Percentiles rank a stretch among this genome's conserved stretches.
These are phyloP conservation scores for Podospora pseudopauciseta DNA, from an alignment of 495 filamentous ascomycete genomes.

Conservation along the genomic window DNA sequence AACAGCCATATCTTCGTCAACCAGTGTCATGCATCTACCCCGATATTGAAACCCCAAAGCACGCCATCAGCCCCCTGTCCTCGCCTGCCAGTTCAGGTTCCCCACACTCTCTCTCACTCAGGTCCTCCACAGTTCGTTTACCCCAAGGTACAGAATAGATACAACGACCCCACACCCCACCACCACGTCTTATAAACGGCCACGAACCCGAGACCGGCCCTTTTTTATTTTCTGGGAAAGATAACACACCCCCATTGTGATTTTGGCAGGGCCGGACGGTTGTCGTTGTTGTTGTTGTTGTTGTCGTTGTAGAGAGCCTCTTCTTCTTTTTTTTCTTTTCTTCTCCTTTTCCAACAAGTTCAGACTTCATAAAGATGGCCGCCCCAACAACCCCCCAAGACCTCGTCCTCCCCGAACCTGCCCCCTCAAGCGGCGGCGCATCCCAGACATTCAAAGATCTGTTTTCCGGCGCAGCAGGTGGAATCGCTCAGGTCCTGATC, in stretches of 20 bases:
- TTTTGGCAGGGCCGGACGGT: not conserved
- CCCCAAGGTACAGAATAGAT: not conserved
- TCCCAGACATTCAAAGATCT: conserved; percentile 80
- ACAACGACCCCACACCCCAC: not conserved
- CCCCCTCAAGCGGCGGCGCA: not conserved
- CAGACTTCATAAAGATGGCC: not conserved
- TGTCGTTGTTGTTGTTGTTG: no score
- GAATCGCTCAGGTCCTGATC: conserved; percentile 89
- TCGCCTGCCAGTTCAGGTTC: not conserved
- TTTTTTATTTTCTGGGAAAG: not conserved
- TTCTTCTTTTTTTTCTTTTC: not conserved
- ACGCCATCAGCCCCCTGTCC: not conserved
- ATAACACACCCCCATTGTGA: not conserved
- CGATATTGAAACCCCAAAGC: not conserved
- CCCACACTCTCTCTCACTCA: not conserved
- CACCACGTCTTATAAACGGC: not conserved
- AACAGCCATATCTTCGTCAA: not conserved
- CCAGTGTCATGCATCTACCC: not conserved
- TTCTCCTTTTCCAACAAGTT: not conserved
- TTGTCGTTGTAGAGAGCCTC: not conserved
- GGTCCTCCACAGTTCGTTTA: not conserved
- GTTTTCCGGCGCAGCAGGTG: conserved; percentile 84
- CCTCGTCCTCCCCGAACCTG: not conserved
- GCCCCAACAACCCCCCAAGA: not conserved
- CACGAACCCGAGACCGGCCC: not conserved